Base-by-base conservation (phyloP, 345 rosid genomes). In the Hirschfeldia incana region DNA sequence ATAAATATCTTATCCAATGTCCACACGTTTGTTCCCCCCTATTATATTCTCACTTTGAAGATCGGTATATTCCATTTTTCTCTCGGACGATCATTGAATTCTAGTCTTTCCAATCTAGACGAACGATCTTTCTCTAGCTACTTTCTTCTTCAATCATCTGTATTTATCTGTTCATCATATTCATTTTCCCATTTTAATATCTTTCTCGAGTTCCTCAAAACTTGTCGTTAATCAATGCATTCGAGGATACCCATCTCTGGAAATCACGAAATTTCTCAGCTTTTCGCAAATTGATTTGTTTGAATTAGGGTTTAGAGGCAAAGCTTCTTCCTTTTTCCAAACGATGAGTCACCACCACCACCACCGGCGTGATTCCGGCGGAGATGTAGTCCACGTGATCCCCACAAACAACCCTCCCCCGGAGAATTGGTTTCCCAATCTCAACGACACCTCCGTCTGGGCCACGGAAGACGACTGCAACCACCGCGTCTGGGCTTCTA, bases 391-490 rank as follows among this genome's bases (percentile, higher is more conserved):
- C 62, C 97, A 92, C 60, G 87, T 92, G 33, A 85, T 92, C 49
- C 87, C 89, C 46, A n/a, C n/a, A 3, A 86, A 84, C 67, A 76
- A 77, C 8, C 76, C 76, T 53, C 87, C 88, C 3, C 85, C 91
- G 4, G 87, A 91, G 11, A 86, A 70, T 78, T 91, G 94, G 92
- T 63, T 87, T 63, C 92, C 91, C 2, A 90, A 85, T 86, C 75
- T 89, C 63, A 42, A 63, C 0, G 94, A 88, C 74, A 76, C 82
- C 55, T 64, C 88, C 8, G 90, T 92, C 13, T 94, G 97, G 97
- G 97, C 97, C 2, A 91, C 97, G 33, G 98, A 94, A 70, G 98
- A 92, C 15, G 98, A 94, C 28, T 94, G 92, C 78, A 81, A 77
- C 86, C 88, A n/a, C n/a, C n/a, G 87, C 30, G 85, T 57, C 51